These are phyloP conservation scores for Venturia effusa DNA, from an alignment of 2,329 filamentous ascomycete genomes.

Conservation along the genomic window DNA sequence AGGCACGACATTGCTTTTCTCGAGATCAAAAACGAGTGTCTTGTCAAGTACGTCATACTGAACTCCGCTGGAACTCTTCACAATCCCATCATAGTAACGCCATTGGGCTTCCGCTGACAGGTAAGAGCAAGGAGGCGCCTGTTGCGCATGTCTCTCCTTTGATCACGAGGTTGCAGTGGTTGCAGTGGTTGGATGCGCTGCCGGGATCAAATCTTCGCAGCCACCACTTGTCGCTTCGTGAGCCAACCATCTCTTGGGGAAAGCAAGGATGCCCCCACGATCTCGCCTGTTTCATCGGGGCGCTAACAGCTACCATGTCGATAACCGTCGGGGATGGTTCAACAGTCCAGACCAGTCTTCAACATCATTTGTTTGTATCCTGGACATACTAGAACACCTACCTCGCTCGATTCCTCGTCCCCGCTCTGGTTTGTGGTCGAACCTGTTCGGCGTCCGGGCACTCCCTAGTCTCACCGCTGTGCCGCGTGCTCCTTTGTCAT, in stretches of 20 bases:
- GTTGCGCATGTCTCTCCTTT: background rate
- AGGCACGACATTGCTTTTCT: background rate
- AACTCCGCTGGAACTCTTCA: background rate
- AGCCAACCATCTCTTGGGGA: background rate
- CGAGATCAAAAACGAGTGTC: background rate
- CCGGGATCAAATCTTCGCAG: background rate
- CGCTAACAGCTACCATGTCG: background rate
- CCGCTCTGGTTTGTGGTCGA: background rate
- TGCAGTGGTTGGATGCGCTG: background rate
- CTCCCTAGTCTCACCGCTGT: background rate
- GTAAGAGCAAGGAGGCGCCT: background rate
- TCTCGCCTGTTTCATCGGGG: background rate
- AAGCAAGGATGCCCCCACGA: background rate
- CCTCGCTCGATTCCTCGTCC: background rate
- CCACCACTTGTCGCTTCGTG: conserved; percentile 1
- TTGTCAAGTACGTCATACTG: background rate
- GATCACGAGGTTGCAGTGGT: background rate
- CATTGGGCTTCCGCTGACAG: background rate
- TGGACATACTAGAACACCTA: background rate
- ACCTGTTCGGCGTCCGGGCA: background rate
- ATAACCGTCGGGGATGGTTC: background rate
- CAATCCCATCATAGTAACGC: background rate
- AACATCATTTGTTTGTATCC: background rate
- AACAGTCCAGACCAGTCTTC: background rate
- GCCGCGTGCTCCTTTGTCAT: background rate